Base-by-base conservation (phyloP, 257 asterid species). In the Linaria vulgaris region DNA sequence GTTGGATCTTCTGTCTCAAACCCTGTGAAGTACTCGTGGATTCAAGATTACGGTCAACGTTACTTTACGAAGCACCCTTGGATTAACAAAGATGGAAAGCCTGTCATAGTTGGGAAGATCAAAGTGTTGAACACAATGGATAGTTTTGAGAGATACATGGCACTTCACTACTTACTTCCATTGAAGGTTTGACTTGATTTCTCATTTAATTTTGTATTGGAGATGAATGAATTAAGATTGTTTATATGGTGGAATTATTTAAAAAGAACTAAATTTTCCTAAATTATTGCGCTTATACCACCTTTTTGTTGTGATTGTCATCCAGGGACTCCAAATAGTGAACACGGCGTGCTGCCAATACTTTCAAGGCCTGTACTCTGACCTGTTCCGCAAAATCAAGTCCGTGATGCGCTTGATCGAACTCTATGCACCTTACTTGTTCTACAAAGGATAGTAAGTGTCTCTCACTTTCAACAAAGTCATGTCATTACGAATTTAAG, bases 401-500 rank as follows among this genome's bases (percentile, higher is more conserved):
- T 84, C 63, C 6, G 87, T 87, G 38, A 52, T 74, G 81, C 74
- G 87, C 22, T 51, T 92, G 81, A 63, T 85, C 10, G 89, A 86
- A 12, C 96, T 92, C 20, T 92, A 88, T 49, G 78, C 67, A 4
- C 98, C 98, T 39, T 89, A 89, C 62, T 68, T 92, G 74, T 89
- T 92, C 86, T 92, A 80, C 74, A 79, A 82, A 68, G 97, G 97
- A 76, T 64, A 67, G 97, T 92, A 75, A 92, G 98, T 74, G 20
- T 12, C 60, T 41, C n/a, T 58, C 47, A 6, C 17, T 6, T 34
- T 51, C 43, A 49, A 52, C n/a, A 49, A 13, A 15, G 53, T 54
- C 9, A 11, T 46, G 19, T n/a, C 34, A 52, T n/a, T 13, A 17
- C 31, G 9, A 53, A 2, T 16, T 19, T 27, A 30, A 3, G 5